Conservation (phyloP, 768 basidiomycete genomes). For the Lactarius evosmus region DNA sequence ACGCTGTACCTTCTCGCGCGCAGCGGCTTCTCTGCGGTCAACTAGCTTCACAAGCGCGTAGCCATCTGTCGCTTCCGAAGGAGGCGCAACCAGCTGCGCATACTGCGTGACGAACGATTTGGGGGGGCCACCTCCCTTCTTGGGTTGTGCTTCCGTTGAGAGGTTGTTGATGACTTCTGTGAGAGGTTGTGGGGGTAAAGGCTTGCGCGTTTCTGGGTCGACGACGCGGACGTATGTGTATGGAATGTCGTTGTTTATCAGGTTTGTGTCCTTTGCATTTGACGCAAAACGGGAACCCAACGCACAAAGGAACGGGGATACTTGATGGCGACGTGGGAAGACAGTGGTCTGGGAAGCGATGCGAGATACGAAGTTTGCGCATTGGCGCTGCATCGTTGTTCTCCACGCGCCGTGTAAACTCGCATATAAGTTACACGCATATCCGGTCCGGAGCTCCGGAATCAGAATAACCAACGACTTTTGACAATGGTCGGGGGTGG, state of each 20-base stretch:
- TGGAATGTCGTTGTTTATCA: constrained; percentile 26
- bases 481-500: neutral
- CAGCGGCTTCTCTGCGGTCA: constrained; percentile 14
- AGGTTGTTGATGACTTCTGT: constrained; percentile 20
- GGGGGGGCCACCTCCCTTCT: neutral
- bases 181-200: constrained; percentile 19
- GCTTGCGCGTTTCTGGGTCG: constrained; percentile 25
- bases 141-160: constrained; percentile 6
- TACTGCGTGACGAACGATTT: constrained; percentile 13
- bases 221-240: constrained; percentile 27
- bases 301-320: neutral
- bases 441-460: neutral
- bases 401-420: neutral
- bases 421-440: neutral
- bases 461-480: neutral
- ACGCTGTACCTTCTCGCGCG: constrained; percentile 21
- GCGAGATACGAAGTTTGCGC: neutral
- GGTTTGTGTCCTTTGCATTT: constrained; percentile 11
- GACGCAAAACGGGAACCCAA: constrained; percentile 8
- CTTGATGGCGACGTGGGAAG: neutral
- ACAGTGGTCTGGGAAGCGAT: neutral
- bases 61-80: constrained; percentile 23
- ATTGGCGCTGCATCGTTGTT: constrained; percentile 11
- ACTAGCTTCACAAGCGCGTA: constrained; percentile 27
- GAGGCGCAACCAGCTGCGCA: constrained; percentile 24